Base-by-base conservation (phyloP, 2,329 filamentous ascomycete species). In the Alternaria incomplexa region DNA sequence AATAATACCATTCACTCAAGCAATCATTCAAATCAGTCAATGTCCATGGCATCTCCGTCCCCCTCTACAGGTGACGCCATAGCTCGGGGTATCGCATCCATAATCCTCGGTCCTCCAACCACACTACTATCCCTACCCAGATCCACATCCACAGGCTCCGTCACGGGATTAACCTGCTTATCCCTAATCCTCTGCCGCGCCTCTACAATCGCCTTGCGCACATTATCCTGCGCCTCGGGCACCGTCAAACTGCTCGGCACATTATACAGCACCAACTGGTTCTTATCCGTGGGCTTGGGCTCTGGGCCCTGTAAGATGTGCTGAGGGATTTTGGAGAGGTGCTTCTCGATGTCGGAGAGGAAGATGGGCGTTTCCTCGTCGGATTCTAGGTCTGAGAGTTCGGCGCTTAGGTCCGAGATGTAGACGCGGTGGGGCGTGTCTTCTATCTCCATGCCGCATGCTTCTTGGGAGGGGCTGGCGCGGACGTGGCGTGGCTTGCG, bases 391-490 rank as follows among this genome's bases (percentile, higher is more conserved):
- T 90, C 89, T 13, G 90, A 90, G 50, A 98, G 87, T 81, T 98
- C 95, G 71, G 91, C 91, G 76, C 97, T 93, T 10, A 99, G 85
- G 80, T 96, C 90, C 83, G 94, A 90, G 71, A 99, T 93, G 84
- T 96, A 97, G 63, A 97, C 89, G 75, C 91, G 92, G 82, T 97
- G 86, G 73, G 92, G 91, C 30, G 92, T 90, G 80, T 97, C 90
- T 81, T 98, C 94, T 64, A 98, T 78, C 61, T 91, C 87, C 95
- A 98, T 97, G 60, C 80, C 75, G 70, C 93, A 90, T 66, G 87
- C 82, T 66, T 73, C 50, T 25, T 36, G 20, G 22, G 10, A 20
- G 20, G 48, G 20, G 13, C 30, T 15, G 56, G 72, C 17, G 54
- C 71, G 25, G 61, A 63, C 54, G 10, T 61, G 62, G 58, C 64